Evolutionary conservation across 768 basidiomycete genomes (phyloP), one percentile per base, ranked within the genome.

Genomic region (Tubosaeta brunneosetosa): DNA sequence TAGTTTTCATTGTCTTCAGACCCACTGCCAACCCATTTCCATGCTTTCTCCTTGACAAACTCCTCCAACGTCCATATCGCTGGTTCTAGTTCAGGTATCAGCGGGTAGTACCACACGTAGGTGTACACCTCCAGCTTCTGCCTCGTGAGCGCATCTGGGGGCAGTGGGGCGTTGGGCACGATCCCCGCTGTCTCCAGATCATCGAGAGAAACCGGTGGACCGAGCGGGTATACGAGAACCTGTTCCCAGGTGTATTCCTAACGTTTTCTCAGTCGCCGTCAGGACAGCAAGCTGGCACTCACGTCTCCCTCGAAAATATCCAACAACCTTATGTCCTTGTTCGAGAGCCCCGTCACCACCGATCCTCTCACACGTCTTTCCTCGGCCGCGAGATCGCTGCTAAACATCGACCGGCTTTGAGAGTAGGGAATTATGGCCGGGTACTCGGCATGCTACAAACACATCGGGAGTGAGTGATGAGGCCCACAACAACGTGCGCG

Each of bases 261-360:
- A 10, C 41, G 25, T 13, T 26, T n/a, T n/a, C 8, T 48, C 47
- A 40, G 47, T 9, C 3, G 19, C 32, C 11, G 5, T 19, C 27
- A 41, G 43, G 22, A 44, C 36, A 10, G 10, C 16, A 19, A 22
- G 13, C 26, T 3, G 16, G 41, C 7, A 73, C 82, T 62, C 59
- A 86, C 94, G 45, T 78, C 59, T 31, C 91, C 91, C 69, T 97
- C 94, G 53, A 95, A 97, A 9, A 73, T 49, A 68, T 97, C 93
- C 22, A 98, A 70, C 3, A 77, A 65, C n/a, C 57, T 56, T 1
- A 97, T 72, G 56, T 97, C 94, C 16, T 59, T 37, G 10, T 67
- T 67, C 0, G 80, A 83, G 43, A 97, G 73, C 1, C 94, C 94
- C 1, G 67, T 69, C 3, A 97, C 90, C 34, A 94, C 63, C 3